Evolutionary conservation across 768 basidiomycete genomes (phyloP), one percentile per base, ranked within the genome.

Genomic region (Lactarius sp.): DNA sequence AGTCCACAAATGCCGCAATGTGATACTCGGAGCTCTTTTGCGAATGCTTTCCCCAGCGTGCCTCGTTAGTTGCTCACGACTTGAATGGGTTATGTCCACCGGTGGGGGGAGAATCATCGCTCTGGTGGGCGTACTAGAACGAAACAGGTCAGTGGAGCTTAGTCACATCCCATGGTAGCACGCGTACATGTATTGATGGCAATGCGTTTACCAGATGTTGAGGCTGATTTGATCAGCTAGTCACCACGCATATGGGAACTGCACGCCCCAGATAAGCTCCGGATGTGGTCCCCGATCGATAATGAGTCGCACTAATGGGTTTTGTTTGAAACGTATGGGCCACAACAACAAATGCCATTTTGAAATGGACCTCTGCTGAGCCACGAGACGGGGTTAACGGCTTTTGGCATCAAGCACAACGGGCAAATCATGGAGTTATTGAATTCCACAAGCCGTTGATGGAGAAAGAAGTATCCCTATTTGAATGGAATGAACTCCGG

Each of bases 181-280:
- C 18, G 22, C 62, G n/a, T 36, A 49, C 62, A 56, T 42, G 8
- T 33, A 51, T 22, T 47, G 52, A 49, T 22, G 47, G 44, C 52
- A 59, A 59, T 49, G 62, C 57, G 52, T 55, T 64, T 59, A 31
- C 57, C 58, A 54, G 39, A 64, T 42, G 62, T 50, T 50, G 47
- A 18, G 52, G 52, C 31, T 64, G 62, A 64, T 64, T 59, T 64
- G 39, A 64, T 64, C 62, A 64, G 46, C 31, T 42, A 41, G 39
- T 37, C 52, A 64, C 52, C 37, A 34, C 37, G 31, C 36, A n/a
- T 52, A 59, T 53, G 18, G 62, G 34, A 36, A 20, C 50, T 62
- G 50, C 34, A 31, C 50, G 56, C 56, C 55, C 14, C 33, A 34
- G 42, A 52, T 52, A 46, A 44, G 50, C 49, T 59, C 57, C 57